Base-by-base conservation (phyloP, 768 basidiomycete species). In the Panaeolus cyanescens region DNA sequence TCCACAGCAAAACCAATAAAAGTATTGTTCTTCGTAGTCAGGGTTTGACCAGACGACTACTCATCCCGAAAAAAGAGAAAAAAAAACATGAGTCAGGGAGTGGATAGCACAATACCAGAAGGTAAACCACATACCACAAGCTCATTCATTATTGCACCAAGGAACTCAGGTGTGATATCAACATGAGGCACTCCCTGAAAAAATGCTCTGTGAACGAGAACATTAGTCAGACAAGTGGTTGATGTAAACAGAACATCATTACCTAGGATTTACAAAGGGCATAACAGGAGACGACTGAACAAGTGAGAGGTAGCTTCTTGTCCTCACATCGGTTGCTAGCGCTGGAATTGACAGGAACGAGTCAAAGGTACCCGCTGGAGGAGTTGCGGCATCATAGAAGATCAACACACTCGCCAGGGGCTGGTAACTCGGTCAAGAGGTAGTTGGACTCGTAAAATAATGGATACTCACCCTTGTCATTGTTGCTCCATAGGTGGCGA, bases 361-460 rank as follows among this genome's bases (percentile, higher is more conserved):
- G 60, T 86, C 83, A 62, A 85, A 86, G 28, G 84, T 77, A 1
- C 82, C 84, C 0, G 63, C 59, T 0, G 84, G 85, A 0, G 78
- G 79, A 0, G 69, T 75, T 13, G 87, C 86, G 0, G 64, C 82
- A 65, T 89, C 83, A 64, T 90, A 89, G 71, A 89, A 90, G 22
- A 89, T 56, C 3, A 84, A 57, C 7, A 73, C 67, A 2, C 68
- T 45, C 59, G 63, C 69, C 65, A 58, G 4, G 32, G 28, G 32
- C 31, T 30, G 32, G 53, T 25, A 31, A 33, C 30, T 10, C 36
- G 34, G 22, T 56, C 12, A 25, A 34, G 31, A 19, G 13, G 10
- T n/a, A n/a, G n/a, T n/a, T n/a, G n/a, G 25, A 15, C 10, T 19
- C 2, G 32, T 32, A 36, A 10, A 20, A 4, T 6, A 8, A 42